Percentiles rank a stretch among this genome's conserved stretches.
Conservation (phyloP, 306 rosid species). For the Crataegus laevigata region DNA sequence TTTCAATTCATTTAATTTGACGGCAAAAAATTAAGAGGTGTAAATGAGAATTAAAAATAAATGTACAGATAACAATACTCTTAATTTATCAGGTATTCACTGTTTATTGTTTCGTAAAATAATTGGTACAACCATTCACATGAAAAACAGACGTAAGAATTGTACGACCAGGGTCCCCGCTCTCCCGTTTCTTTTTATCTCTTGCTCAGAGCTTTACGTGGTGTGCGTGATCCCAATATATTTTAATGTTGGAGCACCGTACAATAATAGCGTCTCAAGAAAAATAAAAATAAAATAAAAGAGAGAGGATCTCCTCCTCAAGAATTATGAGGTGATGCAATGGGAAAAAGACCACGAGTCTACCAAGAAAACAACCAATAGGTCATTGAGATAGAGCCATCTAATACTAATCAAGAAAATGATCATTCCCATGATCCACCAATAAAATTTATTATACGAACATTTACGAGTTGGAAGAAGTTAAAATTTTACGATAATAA, state of each 20-base stretch:
- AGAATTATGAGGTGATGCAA: neutral
- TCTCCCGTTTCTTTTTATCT: neutral
- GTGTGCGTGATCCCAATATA: neutral
- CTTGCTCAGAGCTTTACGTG: neutral
- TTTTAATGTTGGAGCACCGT: neutral
- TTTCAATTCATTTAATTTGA: no score
- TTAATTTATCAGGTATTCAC: no score
- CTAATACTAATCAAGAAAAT: neutral
- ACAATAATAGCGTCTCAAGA: neutral
- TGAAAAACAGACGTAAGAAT: neutral
- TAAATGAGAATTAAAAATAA: no score
- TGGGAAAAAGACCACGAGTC: neutral
- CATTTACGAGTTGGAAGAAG: no score
- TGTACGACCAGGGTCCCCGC: neutral
- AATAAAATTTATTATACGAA: neutral
- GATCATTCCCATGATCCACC: neutral
- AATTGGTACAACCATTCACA: neutral
- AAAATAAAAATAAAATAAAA: neutral
- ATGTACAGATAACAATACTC: no score
- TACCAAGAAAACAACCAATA: neutral
- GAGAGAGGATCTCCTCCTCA: neutral
- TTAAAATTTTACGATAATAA: no score
- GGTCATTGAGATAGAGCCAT: neutral
- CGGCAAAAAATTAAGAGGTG: fast-evolving
- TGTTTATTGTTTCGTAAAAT: neutral